Evolutionary conservation across 108 stramenopile species (phyloP).

Genomic region (Cyclostephanos invisitatus): DNA sequence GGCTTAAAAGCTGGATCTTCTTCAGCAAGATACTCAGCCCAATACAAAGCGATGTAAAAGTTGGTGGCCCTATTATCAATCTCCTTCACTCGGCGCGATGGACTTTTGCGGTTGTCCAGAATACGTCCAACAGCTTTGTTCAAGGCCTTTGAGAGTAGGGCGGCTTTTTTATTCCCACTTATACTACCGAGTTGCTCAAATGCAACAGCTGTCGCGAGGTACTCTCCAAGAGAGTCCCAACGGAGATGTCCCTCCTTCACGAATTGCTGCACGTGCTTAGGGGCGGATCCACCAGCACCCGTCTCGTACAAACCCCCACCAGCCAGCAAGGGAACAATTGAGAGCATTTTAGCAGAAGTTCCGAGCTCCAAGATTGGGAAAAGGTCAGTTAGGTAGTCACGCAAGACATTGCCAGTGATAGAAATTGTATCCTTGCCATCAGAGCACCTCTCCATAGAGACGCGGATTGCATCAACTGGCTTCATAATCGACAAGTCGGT

Average conservation of each 20-base stretch:
- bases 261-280: conserved; percentile 94
- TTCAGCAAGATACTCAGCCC: conserved; percentile 91
- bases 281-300: conserved; percentile 92
- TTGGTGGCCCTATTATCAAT: conserved; percentile 94
- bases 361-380: conserved; percentile 95
- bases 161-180: conserved; percentile 71
- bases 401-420: conserved; percentile 94
- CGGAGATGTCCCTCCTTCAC: conserved; percentile 90
- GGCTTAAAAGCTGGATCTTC: conserved; percentile 77
- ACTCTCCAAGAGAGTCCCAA: conserved; percentile 77
- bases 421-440: conserved; percentile 89
- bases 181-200: conserved; percentile 69
- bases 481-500: conserved; percentile 90
- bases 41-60: conserved; percentile 91
- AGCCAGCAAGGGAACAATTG: conserved; percentile 90
- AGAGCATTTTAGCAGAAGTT: conserved; percentile 94
- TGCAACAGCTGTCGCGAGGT: conserved; percentile 69
- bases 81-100: conserved; percentile 87
- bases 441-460: conserved; percentile 85
- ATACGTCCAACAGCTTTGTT: conserved; percentile 89
- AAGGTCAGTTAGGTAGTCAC: conserved; percentile 91
- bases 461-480: conserved; percentile 86
- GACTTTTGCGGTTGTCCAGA: conserved; percentile 85
- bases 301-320: conserved; percentile 95
- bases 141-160: conserved; percentile 74